phyloP scores from a whole-genome alignment of 1,139 yeast species.

The Geotrichum candidum region DNA sequence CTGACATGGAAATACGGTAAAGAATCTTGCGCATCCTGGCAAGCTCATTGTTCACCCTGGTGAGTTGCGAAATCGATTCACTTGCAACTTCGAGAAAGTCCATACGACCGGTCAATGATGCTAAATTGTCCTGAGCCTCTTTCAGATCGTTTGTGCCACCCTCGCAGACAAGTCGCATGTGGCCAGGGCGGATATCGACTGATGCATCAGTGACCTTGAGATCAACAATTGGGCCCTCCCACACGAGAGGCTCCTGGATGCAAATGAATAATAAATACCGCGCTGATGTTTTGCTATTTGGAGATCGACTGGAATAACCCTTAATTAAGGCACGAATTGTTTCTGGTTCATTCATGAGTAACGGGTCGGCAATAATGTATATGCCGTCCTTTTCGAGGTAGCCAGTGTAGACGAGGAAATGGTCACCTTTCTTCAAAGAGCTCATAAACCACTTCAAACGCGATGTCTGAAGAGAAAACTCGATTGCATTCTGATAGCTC shows the following conservation, averaged over 20 bases:
- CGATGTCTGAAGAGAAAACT: constrained; percentile 55
- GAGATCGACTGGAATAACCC: constrained; percentile 29
- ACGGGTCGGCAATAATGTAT: constrained; percentile 54
- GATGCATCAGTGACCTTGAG: constrained; percentile 39
- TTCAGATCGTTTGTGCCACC: constrained; percentile 50
- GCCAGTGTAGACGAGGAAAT: constrained; percentile 50
- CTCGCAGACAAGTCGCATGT: constrained; percentile 61
- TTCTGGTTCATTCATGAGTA: constrained; percentile 41
- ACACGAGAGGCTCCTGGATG: constrained; percentile 78
- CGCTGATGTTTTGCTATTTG: background rate
- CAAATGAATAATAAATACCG: constrained; percentile 67
- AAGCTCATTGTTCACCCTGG: constrained; percentile 69
- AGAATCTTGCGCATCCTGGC: constrained; percentile 60
- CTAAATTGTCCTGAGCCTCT: constrained; percentile 40
- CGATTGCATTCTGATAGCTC: constrained; percentile 69
- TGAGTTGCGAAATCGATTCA: constrained; percentile 66
- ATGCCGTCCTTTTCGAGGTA: constrained; percentile 6
- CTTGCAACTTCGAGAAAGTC: constrained; percentile 48
- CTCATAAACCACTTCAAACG: constrained; percentile 48
- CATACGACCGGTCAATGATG: constrained; percentile 1
- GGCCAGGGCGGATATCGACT: constrained; percentile 54
- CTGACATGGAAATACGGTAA: constrained; percentile 62
- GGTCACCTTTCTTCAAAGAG: constrained; percentile 57
- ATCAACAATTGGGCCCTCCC: constrained; percentile 79
- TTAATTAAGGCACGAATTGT: constrained; percentile 35